These are phyloP conservation scores for Pilobolus umbonatus DNA, from an alignment of 192 early-diverging fungal genomes.

Conservation along the genomic window DNA sequence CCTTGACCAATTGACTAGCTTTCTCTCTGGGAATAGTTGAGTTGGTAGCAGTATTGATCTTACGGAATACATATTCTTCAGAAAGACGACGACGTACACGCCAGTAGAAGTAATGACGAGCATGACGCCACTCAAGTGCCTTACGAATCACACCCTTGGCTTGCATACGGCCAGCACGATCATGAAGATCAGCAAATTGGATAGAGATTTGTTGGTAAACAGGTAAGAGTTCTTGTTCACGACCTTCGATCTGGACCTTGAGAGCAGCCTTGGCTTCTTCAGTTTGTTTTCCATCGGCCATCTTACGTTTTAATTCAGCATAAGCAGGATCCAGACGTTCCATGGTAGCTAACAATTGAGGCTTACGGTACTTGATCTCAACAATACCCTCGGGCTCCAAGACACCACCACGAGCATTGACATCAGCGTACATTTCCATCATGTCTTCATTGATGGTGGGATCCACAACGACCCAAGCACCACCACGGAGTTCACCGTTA, in stretches of 20 bases:
- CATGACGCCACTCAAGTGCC: slow-evolving; percentile 71
- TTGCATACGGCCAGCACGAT: slow-evolving; percentile 91
- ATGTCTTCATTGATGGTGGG: slow-evolving; percentile 93
- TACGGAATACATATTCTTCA: slow-evolving; percentile 72
- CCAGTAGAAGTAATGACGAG: slow-evolving; percentile 91
- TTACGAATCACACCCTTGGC: slow-evolving; percentile 87
- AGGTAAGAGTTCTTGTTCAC: slow-evolving; percentile 84
- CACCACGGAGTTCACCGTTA: slow-evolving; percentile 95
- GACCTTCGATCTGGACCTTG: slow-evolving; percentile 69
- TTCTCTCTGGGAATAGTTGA: slow-evolving; percentile 44
- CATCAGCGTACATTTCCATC: slow-evolving; percentile 99
- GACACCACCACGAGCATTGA: slow-evolving; percentile 87
- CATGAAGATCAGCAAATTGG: slow-evolving; percentile 97
- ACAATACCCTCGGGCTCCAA: slow-evolving; percentile 96
- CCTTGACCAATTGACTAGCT: slow-evolving; percentile 43
- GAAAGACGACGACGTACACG: slow-evolving; percentile 76
- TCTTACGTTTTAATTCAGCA: slow-evolving; percentile 60
- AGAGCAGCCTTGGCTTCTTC: slow-evolving; percentile 59
- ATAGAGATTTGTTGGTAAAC: slow-evolving; percentile 91
- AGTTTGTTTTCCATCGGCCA: slow-evolving; percentile 49
- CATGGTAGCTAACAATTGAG: slow-evolving; percentile 89
- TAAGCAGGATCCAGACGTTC: slow-evolving; percentile 85
- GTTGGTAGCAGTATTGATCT: slow-evolving; percentile 45
- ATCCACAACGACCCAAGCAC: slow-evolving; percentile 97
- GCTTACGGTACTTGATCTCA: slow-evolving; percentile 96